Conservation (phyloP, 768 basidiomycete species). For the Termitomyces heimii region DNA sequence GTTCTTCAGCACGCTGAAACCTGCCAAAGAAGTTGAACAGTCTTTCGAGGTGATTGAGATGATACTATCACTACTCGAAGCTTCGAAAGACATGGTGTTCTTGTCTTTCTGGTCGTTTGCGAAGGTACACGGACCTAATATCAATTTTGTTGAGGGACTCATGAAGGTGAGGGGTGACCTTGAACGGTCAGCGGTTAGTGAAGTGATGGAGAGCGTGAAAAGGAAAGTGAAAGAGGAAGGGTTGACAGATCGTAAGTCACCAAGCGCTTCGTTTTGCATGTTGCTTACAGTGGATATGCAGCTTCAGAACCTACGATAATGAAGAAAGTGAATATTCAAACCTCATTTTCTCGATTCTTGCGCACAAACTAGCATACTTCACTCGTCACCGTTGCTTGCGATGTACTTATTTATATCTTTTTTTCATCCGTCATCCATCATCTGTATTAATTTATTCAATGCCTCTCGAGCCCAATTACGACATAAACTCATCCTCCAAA, state of each 20-base stretch:
- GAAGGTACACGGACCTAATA: slow-evolving; percentile 87
- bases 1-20: slow-evolving; percentile 79
- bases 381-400: slow-evolving; percentile 2
- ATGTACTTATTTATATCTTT: slow-evolving; percentile 1
- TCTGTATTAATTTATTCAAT: slow-evolving; percentile 14
- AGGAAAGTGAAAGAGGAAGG: slow-evolving; percentile 90
- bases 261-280: not conserved
- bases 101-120: slow-evolving; percentile 94
- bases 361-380: slow-evolving; percentile 30
- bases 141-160: slow-evolving; percentile 85
- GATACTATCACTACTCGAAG: slow-evolving; percentile 75
- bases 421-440: slow-evolving; percentile 6
- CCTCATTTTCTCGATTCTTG: slow-evolving; percentile 70
- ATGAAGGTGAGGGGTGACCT: slow-evolving; percentile 89
- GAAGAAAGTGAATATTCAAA: slow-evolving; percentile 82
- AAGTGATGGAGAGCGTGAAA: slow-evolving; percentile 92
- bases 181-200: slow-evolving; percentile 79
- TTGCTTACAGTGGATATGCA: slow-evolving; percentile 20
- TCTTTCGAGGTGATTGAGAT: slow-evolving; percentile 86
- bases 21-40: slow-evolving; percentile 70
- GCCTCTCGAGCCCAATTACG: slow-evolving; percentile 8
- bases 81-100: slow-evolving; percentile 85
- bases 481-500: slow-evolving; percentile 11
- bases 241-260: slow-evolving; percentile 72
- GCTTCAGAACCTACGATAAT: slow-evolving; percentile 84